Evolutionary conservation across 192 early-diverging fungal species (phyloP), one percentile per base, ranked within the genome.

Genomic region (Backusella parvicylindrica): DNA sequence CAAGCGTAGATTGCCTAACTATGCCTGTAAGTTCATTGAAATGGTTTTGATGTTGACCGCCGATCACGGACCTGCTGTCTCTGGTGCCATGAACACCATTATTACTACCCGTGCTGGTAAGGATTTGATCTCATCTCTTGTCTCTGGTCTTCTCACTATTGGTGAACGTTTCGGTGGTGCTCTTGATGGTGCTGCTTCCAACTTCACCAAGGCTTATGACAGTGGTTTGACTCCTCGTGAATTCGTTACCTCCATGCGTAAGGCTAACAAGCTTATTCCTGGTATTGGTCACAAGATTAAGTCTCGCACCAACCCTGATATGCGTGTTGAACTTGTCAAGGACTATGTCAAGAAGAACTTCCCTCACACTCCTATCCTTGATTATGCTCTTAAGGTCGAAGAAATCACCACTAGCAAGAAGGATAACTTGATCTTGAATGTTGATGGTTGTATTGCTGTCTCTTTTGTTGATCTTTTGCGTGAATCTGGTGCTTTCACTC

Each of bases 201-300:
- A 89, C 73, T 99, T 99, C 89, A 89, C 92, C 12, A 85, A 77
- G 64, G 96, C 97, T 12, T 99, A 97, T 86, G 97, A 99, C 85
- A 91, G 93, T 85, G 91, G 92, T 60, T 85, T 96, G 69, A 91
- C 94, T 21, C 96, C 97, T 63, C 91, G 93, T 68, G 96, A 98
- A 83, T 99, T 96, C 81, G 97, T 99, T 26, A 88, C 91, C 79
- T 92, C 92, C 64, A 97, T 96, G 94, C 91, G 97, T 68, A 95
- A 95, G 85, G 90, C 91, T 78, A 95, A 98, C 93, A 95, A 98
- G 88, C 88, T 99, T 75, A 99, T 99, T 83, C 87, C 96, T 70
- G 97, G 97, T 75, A 99, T 99, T 73, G 97, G 97, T 23, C 97
- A 99, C 94, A 98, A 97, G 90, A 96, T 99, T 91, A 99, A 99